phyloP scores from a whole-genome alignment of 2,329 filamentous ascomycete species.

The Colletotrichum somersetense region DNA sequence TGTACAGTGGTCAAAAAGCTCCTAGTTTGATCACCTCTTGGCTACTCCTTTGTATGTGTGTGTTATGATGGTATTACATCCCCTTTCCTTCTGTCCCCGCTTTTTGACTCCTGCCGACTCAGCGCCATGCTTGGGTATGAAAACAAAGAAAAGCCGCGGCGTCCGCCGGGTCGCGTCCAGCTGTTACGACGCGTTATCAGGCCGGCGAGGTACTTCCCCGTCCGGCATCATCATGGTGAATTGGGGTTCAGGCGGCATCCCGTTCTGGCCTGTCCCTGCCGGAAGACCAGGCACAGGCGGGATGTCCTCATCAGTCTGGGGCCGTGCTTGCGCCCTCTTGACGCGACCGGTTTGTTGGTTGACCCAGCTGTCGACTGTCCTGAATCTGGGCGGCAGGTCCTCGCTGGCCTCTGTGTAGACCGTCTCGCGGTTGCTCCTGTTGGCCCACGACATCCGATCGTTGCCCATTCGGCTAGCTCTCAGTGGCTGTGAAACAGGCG shows the following conservation, averaged over 20 bases:
- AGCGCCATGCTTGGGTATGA: slow-evolving; percentile 39
- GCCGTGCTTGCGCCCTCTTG: slow-evolving; percentile 59
- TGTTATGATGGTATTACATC: slow-evolving; percentile 34
- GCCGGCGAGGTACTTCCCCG: slow-evolving; percentile 59
- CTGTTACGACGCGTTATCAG: slow-evolving; percentile 47
- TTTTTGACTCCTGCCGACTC: slow-evolving; percentile 11
- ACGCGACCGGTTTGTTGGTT: slow-evolving; percentile 71
- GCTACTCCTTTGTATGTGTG: slow-evolving; percentile 1
- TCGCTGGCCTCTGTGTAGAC: slow-evolving; percentile 66
- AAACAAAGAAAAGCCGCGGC: slow-evolving; percentile 39
- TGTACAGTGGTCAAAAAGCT: slow-evolving; percentile 14
- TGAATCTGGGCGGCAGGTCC: slow-evolving; percentile 67
- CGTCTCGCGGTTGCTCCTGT: slow-evolving; percentile 59
- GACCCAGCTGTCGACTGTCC: slow-evolving; percentile 73
- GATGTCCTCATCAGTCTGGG: slow-evolving; percentile 48
- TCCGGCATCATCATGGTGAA: slow-evolving; percentile 66
- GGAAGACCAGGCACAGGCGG: slow-evolving; percentile 56
- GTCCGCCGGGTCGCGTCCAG: slow-evolving; percentile 17
- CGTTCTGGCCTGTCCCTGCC: slow-evolving; percentile 50
- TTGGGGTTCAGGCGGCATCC: slow-evolving; percentile 60
- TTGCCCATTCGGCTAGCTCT: slow-evolving; percentile 39
- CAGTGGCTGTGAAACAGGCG: slow-evolving; percentile 32
- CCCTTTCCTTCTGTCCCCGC: background rate
- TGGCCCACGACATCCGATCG: slow-evolving; percentile 55
- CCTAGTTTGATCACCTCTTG: slow-evolving; percentile 17